Evolutionary conservation across 1,284 basidiomycete genomes (phyloP).

Genomic region (Tilletia caries): DNA sequence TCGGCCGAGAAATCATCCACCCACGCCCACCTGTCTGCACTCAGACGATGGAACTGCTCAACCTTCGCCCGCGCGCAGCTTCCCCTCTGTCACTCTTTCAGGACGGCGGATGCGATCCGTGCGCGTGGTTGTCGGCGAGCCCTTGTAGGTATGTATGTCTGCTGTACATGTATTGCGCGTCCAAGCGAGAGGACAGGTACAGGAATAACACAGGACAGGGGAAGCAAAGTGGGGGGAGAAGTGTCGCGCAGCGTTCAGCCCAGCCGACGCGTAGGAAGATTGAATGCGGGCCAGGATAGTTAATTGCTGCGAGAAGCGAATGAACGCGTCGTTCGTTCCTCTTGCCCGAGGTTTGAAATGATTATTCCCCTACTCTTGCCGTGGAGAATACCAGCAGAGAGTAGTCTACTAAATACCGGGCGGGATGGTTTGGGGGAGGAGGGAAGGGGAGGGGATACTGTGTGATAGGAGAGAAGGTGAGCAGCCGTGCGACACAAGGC

Average conservation of each 20-base stretch:
- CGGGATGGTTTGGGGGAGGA: not conserved
- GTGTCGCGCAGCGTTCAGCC: slow-evolving; percentile 9
- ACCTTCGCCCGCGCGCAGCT: no score
- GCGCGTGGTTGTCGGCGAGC: no score
- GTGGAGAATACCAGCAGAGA: not conserved
- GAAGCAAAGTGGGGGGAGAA: not conserved
- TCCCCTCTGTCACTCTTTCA: no score
- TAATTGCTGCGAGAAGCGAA: not conserved
- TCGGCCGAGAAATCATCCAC: not conserved
- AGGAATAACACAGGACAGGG: no score
- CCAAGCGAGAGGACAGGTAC: no score
- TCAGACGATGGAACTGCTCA: no score
- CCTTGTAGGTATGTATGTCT: no score
- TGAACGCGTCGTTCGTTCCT: not conserved
- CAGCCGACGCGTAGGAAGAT: not conserved
- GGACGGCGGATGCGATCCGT: no score
- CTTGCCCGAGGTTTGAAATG: not conserved
- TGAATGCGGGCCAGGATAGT: slow-evolving; percentile 10
- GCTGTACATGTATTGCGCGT: no score
- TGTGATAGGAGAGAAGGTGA: not conserved
- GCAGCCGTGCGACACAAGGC: no score
- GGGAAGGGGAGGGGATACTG: not conserved
- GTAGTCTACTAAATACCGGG: slow-evolving; percentile 13
- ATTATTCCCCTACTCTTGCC: slow-evolving; percentile 10
- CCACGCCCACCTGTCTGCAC: no score